phyloP scores from a whole-genome alignment of 2,329 filamentous ascomycete genomes.

The Neurospora sp. region DNA sequence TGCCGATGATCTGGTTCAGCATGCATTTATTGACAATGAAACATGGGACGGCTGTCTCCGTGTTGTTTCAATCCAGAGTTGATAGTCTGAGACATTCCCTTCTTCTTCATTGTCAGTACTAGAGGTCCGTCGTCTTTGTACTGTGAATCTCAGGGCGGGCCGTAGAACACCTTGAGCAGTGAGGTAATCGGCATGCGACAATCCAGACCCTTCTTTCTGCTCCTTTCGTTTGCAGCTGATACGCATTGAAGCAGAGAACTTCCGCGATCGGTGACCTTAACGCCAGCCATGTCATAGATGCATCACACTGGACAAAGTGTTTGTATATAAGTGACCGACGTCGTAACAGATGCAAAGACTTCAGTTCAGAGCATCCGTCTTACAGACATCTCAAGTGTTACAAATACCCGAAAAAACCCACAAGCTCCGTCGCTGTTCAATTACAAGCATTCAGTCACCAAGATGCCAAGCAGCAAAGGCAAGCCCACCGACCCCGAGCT shows the following conservation, averaged over 20 bases:
- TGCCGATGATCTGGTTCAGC: background rate
- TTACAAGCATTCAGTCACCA: background rate
- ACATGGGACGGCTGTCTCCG: background rate
- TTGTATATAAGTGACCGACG: background rate
- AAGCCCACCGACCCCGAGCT: constrained; percentile 31
- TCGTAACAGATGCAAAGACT: background rate
- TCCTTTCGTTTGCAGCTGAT: background rate
- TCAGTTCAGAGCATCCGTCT: background rate
- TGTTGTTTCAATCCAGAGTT: background rate
- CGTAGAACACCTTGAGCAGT: background rate
- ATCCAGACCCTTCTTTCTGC: background rate
- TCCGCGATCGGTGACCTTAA: background rate
- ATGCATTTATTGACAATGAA: background rate
- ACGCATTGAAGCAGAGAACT: background rate
- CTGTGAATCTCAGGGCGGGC: background rate
- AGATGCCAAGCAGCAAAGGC: constrained; percentile 30
- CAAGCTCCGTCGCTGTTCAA: background rate
- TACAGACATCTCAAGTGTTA: background rate
- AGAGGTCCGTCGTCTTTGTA: background rate
- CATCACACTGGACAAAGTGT: background rate
- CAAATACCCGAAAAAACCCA: background rate
- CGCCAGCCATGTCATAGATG: background rate
- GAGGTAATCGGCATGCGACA: background rate
- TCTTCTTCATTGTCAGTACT: background rate
- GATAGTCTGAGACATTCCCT: background rate